Evolutionary conservation across 306 rosid genomes (phyloP), one percentile per base, ranked within the genome.

Genomic region (Hippophae tibetana): DNA sequence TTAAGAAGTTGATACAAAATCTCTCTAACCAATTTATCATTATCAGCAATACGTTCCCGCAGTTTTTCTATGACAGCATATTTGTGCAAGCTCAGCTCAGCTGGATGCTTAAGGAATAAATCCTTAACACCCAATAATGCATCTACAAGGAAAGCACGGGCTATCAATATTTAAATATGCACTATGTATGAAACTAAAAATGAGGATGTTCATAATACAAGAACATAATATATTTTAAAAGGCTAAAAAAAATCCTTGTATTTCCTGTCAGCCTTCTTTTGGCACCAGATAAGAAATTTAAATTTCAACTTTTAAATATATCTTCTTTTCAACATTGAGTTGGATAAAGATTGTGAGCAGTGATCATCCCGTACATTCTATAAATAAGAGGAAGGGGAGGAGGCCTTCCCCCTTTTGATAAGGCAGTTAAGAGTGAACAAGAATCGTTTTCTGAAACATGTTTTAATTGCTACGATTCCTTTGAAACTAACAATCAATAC

Each of bases 91-190:
- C 68, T 73, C 72, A 83, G 69, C 71, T 92, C 98, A 31, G 56
- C 71, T 69, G 95, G 96, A 77, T 76, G 40, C 70, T 74, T 87
- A 49, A 11, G 51, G 70, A 87, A 82, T 58, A 92, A 76, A 62
- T 81, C 95, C 81, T 72, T 84, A 47, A 92, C 81, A 59, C 98
- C 98, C 60, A 71, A 49, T 87, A 92, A 73, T 45, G 96, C 96
- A 81, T 86, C 95, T 92, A 57, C 60, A 54, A 10, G 49, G 12
- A 42, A 41, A 61, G 43, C 38, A 60, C 46, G 47, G 9, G 0
- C n/a, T 38, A 52, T 69, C 54, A 81, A 58, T 49, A 63, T 49
- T 59, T 57, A 42, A 42, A 60, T 44, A 13, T 40, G 45, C 53
- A 50, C 61, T 23, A 6, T 64, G 72, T 27, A 43, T 13, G 55